Base-by-base conservation (phyloP, 345 rosid species). In the Linum trigynum region DNA sequence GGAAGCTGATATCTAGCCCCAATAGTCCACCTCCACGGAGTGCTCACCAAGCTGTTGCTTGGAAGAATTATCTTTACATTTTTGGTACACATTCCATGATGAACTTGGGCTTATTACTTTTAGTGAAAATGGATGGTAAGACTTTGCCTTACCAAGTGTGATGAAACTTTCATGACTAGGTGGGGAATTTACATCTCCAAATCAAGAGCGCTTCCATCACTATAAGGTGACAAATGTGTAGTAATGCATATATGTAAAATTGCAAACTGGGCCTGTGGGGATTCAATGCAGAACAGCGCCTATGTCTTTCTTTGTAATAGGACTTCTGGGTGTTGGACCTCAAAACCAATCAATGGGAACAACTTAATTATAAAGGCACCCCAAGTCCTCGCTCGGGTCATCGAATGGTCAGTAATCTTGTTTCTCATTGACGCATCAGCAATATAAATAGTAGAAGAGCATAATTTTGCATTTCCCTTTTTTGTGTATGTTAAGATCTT, bases 11-110 rank as follows among this genome's bases (percentile, higher is more conserved):
- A 61, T 88, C 96, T 8, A 92, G 96, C 67, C 98, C 98, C 51
- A 92, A 92, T 62, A 90, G 98, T 73, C 98, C 98, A 0, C 97
- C 97, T 77, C 97, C 95, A 77, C 89, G 98, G 2, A 92, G 98
- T 74, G 88, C 98, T 74, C 98, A 92, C 74, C 98, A 92, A 83
- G 87, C 97, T 5, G 83, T 92, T 85, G 85, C 87, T 58, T 90
- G 98, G 98, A 90, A 92, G 85, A 92, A 90, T 77, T 86, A 75
- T 81, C 94, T 92, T 68, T 92, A 92, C 65, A 85, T 90, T 16
- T 92, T 90, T 73, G 98, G 96, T 92, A 86, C 23, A 56, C 42
- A 39, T n/a, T 60, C 35, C 0, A 17, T 36, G 38, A 15, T 56
- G 53, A 60, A n/a, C 40, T 45, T 64, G 48, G 56, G 51, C 71